phyloP scores from a whole-genome alignment of 2,329 filamentous ascomycete genomes.

The Rugonectria rugulosa region DNA sequence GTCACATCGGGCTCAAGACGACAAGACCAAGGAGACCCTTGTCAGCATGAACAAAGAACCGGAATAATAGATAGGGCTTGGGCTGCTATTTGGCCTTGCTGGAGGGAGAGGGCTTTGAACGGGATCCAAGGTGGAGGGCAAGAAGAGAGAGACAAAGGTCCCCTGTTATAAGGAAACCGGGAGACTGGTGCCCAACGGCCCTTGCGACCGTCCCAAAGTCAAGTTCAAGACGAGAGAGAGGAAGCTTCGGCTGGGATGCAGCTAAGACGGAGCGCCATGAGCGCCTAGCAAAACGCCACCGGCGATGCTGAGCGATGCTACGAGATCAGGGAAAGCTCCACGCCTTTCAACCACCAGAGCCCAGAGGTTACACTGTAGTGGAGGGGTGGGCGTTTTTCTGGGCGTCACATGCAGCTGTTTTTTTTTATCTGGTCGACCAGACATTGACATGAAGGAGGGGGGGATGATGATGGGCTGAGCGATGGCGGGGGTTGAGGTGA shows the following conservation, averaged over 20 bases:
- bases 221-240: no score
- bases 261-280: no score
- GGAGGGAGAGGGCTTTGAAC: no score
- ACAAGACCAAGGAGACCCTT: neutral
- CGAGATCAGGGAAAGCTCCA: constrained; percentile 3
- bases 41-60: neutral
- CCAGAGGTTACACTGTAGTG: no score
- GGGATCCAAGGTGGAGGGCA: neutral
- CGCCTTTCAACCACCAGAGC: no score
- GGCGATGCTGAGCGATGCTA: constrained; percentile 9
- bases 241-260: neutral
- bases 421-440: no score
- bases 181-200: constrained; percentile 20
- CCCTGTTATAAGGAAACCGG: constrained; percentile 13
- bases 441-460: neutral
- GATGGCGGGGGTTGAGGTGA: neutral
- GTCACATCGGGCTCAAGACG: constrained; percentile 12
- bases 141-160: neutral
- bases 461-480: neutral
- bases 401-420: constrained; percentile 18
- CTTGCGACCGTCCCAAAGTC: constrained; percentile 16
- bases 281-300: constrained; percentile 9
- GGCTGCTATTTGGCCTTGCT: no score
- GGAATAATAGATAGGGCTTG: no score
- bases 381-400: constrained; percentile 6